phyloP scores from a whole-genome alignment of 371 early-diverging fungal species.

The Mucor lusitanicus region DNA sequence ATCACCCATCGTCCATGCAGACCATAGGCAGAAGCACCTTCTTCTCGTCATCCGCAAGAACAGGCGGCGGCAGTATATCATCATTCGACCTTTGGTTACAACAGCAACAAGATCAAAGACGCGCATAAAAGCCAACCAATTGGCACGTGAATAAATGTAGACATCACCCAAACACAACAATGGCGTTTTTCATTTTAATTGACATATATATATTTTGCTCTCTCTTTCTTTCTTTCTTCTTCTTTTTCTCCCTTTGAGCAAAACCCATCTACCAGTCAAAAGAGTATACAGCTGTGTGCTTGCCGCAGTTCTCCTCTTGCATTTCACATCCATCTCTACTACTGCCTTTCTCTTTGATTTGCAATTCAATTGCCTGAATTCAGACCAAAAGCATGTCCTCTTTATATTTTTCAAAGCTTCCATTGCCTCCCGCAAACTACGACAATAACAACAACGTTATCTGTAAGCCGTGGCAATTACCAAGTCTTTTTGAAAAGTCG shows the following conservation, averaged over 20 bases:
- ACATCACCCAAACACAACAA: not conserved
- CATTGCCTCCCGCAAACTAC: not conserved
- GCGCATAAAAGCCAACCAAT: not conserved
- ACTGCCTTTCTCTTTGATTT: not conserved
- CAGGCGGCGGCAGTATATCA: not conserved
- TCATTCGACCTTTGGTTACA: conserved; percentile 21
- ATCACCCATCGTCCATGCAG: not conserved
- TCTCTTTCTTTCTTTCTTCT: not conserved
- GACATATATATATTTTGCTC: not conserved
- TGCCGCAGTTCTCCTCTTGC: too few relatives aligned
- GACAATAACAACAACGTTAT: not conserved
- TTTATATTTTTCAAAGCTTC: not conserved
- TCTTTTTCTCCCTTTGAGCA: not conserved
- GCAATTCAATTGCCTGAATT: not conserved
- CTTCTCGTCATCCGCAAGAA: not conserved
- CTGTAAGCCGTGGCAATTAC: not conserved
- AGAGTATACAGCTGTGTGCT: too few relatives aligned
- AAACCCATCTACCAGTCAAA: not conserved
- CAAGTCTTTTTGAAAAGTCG: not conserved
- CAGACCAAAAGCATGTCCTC: not conserved
- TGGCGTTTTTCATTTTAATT: not conserved
- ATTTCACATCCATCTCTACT: too few relatives aligned
- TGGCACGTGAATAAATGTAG: not conserved
- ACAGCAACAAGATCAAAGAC: conserved; percentile 12
- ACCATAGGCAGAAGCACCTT: not conserved